Evolutionary conservation across 164 flowering plant species (phyloP).

Genomic region (Magnolia officinalis): DNA sequence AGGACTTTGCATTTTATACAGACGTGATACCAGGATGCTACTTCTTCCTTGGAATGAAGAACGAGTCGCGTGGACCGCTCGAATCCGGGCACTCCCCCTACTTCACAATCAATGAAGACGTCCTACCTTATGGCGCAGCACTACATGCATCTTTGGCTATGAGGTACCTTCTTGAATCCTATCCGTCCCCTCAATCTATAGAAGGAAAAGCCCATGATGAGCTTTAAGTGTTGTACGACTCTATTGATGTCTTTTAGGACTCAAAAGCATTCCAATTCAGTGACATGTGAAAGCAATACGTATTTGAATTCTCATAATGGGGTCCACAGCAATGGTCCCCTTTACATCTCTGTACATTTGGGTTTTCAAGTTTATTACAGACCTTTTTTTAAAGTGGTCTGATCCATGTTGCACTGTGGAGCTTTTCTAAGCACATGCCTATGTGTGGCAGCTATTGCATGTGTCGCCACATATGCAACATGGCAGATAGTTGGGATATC

Average conservation of each 20-base stretch:
- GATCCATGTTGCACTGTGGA: too few species aligned
- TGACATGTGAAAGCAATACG: too few species aligned
- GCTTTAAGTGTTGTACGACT: conserved; percentile 4
- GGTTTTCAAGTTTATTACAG: too few species aligned
- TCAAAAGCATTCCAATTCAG: too few species aligned
- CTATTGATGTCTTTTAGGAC: not conserved
- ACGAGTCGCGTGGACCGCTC: conserved; percentile 25
- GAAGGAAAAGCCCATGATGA: conserved; percentile 21
- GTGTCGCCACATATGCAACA: too few species aligned
- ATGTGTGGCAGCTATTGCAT: too few species aligned
- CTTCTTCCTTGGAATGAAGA: conserved; percentile 52
- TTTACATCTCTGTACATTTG: too few species aligned
- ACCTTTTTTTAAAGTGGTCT: too few species aligned
- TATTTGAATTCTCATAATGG: too few species aligned
- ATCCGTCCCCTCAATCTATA: conserved; percentile 8
- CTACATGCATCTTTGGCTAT: conserved; percentile 73
- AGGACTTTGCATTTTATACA: conserved; percentile 51
- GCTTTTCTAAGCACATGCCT: too few species aligned
- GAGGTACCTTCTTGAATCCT: conserved; percentile 37
- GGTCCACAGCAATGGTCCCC: too few species aligned
- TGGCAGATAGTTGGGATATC: too few species aligned
- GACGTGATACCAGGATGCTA: conserved; percentile 44
- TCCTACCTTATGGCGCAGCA: conserved; percentile 69
- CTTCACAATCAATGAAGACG: conserved; percentile 57
- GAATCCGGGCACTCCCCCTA: conserved; percentile 46